These are phyloP conservation scores for Dorcoceras hygrometricum DNA, from an alignment of 257 asterid genomes.

Conservation along the genomic window DNA sequence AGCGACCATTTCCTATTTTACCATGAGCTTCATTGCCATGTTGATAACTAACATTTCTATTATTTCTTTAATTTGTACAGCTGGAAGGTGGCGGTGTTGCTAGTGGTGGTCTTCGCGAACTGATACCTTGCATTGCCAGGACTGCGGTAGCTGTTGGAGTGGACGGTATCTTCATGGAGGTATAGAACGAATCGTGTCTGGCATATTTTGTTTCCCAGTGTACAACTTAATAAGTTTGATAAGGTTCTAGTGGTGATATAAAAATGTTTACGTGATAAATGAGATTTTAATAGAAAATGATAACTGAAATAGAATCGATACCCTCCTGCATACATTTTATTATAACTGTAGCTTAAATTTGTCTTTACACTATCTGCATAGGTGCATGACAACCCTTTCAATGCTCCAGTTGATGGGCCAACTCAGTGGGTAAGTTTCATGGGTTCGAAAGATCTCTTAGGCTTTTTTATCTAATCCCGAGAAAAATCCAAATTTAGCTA, in stretches of 20 bases:
- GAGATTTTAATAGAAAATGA: too few species aligned
- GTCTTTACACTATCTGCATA: conserved; percentile 34
- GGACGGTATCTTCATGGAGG: conserved; percentile 98
- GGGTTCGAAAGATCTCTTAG: background rate
- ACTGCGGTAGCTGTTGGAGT: conserved; percentile 98
- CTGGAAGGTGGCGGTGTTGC: conserved; percentile 99
- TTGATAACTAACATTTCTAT: conserved; percentile 16
- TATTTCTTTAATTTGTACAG: conserved; percentile 36
- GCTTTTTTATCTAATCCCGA: conserved; percentile 9
- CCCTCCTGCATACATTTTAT: too few species aligned
- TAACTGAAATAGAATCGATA: too few species aligned
- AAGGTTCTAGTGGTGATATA: too few species aligned
- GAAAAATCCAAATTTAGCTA: background rate
- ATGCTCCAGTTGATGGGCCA: conserved; percentile 98
- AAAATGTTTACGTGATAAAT: too few species aligned
- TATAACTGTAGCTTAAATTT: too few species aligned
- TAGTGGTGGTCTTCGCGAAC: conserved; percentile 97
- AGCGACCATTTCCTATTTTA: background rate
- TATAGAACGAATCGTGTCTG: conserved; percentile 18
- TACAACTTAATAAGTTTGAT: too few species aligned
- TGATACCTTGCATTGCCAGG: conserved; percentile 93
- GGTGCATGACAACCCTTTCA: conserved; percentile 90
- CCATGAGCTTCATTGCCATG: background rate
- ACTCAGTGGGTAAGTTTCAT: conserved; percentile 83
- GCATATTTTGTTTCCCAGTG: background rate